A percentile compares a stretch with the other conserved stretches of the same genome.
Evolutionary conservation across 306 rosid species (phyloP).

Genomic region (Cicer judaicum): DNA sequence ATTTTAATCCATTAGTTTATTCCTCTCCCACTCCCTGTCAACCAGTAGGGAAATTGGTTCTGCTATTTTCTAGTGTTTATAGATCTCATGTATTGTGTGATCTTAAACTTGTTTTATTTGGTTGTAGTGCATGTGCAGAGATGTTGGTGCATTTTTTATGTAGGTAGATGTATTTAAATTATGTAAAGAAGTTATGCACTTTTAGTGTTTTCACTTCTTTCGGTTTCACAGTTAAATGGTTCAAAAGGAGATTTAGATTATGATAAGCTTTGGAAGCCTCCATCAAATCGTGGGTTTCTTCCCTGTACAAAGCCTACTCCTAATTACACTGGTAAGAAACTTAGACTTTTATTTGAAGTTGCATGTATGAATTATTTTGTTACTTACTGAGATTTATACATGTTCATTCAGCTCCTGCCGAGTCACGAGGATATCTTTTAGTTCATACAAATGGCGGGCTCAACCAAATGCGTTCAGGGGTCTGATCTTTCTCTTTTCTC

Average conservation of each 20-base stretch:
- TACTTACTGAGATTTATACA: constrained; percentile 40
- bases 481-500: constrained; percentile 51
- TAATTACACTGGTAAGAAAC: constrained; percentile 74
- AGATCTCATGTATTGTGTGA: constrained; percentile 8
- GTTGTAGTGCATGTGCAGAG: constrained; percentile 7
- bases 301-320: constrained; percentile 73
- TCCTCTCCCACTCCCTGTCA: neutral
- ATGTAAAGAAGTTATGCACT: constrained; percentile 50
- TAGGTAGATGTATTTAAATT: constrained; percentile 27
- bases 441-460: constrained; percentile 99
- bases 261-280: constrained; percentile 88
- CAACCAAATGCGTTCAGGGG: constrained; percentile 99
- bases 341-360: constrained; percentile 14
- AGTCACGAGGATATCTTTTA: constrained; percentile 81
- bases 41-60: neutral
- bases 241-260: constrained; percentile 49
- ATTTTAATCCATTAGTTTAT: neutral
- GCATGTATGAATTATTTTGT: constrained; percentile 20
- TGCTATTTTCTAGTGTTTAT: constrained; percentile 24
- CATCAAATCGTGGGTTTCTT: constrained; percentile 74
- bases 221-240: constrained; percentile 60
- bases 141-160: constrained; percentile 3
- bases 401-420: constrained; percentile 67
- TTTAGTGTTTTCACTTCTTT: constrained; percentile 60
- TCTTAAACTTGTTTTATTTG: constrained; percentile 10